A percentile compares a stretch with the other conserved stretches of the same genome.
Conservation (phyloP, 140 eudicot genomes). For the Oenanthe javanica region DNA sequence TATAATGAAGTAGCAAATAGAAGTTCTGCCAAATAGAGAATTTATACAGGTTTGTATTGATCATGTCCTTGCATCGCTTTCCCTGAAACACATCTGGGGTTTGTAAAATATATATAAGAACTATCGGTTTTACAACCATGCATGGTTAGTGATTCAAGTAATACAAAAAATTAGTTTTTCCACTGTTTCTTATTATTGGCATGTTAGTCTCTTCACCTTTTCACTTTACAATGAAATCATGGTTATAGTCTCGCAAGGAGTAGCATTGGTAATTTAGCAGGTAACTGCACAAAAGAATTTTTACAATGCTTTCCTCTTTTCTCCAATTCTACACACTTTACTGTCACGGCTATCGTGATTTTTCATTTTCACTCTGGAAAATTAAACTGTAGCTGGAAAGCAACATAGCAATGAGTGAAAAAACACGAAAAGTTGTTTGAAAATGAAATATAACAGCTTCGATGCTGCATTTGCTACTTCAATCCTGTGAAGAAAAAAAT, state of each 20-base stretch:
- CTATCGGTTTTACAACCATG: background rate
- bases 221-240: background rate
- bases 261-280: background rate
- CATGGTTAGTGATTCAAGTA: background rate
- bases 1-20: background rate
- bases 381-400: background rate
- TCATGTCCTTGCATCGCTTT: background rate
- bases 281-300: background rate
- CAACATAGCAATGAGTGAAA: background rate
- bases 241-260: background rate
- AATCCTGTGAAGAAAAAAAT: background rate
- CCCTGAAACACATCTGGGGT: slow-evolving; percentile 2
- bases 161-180: background rate
- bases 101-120: background rate
- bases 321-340: background rate
- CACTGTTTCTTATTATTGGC: background rate
- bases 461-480: background rate
- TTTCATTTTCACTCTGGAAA: background rate
- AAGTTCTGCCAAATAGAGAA: background rate
- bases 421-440: background rate
- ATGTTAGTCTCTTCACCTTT: background rate
- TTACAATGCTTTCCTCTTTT: background rate
- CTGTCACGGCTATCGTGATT: background rate
- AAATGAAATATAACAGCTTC: background rate
- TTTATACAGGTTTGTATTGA: background rate